Base-by-base conservation (phyloP, 2,329 filamentous ascomycete genomes). In the Aspergillus quadrilineatus region DNA sequence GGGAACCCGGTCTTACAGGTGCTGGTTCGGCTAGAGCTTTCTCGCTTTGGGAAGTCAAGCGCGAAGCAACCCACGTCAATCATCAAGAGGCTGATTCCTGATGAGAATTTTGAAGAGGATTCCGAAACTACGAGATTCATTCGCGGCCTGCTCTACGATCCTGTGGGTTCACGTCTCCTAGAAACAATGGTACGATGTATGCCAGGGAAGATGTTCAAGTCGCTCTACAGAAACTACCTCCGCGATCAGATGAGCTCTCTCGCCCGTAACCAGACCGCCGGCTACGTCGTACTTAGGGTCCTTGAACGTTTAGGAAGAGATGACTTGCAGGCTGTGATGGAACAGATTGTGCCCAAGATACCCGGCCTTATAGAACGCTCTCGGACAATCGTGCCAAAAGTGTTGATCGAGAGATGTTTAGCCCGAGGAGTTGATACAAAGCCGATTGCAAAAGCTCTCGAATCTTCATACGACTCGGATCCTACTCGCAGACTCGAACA, bases 1-100 rank as follows among this genome's bases (percentile, higher is more conserved):
- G 94, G 92, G 47, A 97, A 96, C 67, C 94, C 94, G 0, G 89
- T 92, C 0, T 80, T 99, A n/a, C 94, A 97, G 71, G 82, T 97
- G 1, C 79, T 99, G 30, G 79, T 99, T 3, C 90, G 92, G 68
- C 80, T 99, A 14, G 94, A 99, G 68, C 83, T 97, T 47, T 83
- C 86, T 0, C 80, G 89, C 57, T 88, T 89, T 62, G 85, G 84
- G 50, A 89, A 90, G 63, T 80, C 82, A 53, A 85, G 85, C 60
- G 83, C 80, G 4, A 85, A 85, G 61, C 83, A 89, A 60, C 77
- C 83, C 6, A 84, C 82, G 42, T 85, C 89, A 0, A 84, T 97
- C 9, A 82, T 96, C 9, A 86, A 85, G 57, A 86, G 85, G 60
- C 82, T 99, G 0, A 79, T 97, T 1, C 92, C 92, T 0, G 92